Base-by-base conservation (phyloP, 495 filamentous ascomycete genomes). In the Penicillium paradoxum region DNA sequence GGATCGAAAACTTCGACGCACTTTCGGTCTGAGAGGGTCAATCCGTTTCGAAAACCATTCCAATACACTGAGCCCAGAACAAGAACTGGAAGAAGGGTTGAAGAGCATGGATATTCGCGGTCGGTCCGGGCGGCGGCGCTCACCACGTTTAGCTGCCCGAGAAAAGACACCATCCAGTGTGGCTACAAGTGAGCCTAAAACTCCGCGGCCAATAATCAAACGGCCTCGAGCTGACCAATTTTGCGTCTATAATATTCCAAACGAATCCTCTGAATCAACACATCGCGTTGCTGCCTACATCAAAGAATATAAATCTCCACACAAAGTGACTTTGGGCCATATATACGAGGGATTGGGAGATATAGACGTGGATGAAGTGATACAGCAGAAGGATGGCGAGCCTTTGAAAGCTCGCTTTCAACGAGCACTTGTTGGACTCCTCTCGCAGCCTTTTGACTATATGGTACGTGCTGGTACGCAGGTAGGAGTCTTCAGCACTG, bases 271-370 rank as follows among this genome's bases (percentile, higher is more conserved):
- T 14, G 22, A 43, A 8, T 27, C 40, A 11, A 43, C 14, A 9
- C 22, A 27, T 25, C 44, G 57, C 58, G 44, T 57, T 47, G 38
- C 54, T 15, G 57, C 54, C 13, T 54, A 66, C 41, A 62, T 69
- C 7, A 67, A 74, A 49, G 69, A 76, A 55, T 71, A 76, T 54
- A 75, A 74, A 50, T 54, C 72, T 11, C 73, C 72, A 19, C 65
- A 76, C 48, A 72, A 75, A 55, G 62, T 77, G 13, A 49, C 62
- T 9, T 41, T 63, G 14, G 62, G 47, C 22, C 47, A 59, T 36
- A 63, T 67, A 17, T 40, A 41, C n/a, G 47, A 19, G 18, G 47
- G 37, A 15, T n/a, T 50, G 22, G 22, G 21, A 11, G 47, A 55
- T 27, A 57, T 54, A 36, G 64, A 64, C 27, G 30, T 67, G 19